Percentiles rank a stretch among this genome's conserved stretches.
Evolutionary conservation across 495 filamentous ascomycete species (phyloP).

Genomic region (Penicillium parvum): DNA sequence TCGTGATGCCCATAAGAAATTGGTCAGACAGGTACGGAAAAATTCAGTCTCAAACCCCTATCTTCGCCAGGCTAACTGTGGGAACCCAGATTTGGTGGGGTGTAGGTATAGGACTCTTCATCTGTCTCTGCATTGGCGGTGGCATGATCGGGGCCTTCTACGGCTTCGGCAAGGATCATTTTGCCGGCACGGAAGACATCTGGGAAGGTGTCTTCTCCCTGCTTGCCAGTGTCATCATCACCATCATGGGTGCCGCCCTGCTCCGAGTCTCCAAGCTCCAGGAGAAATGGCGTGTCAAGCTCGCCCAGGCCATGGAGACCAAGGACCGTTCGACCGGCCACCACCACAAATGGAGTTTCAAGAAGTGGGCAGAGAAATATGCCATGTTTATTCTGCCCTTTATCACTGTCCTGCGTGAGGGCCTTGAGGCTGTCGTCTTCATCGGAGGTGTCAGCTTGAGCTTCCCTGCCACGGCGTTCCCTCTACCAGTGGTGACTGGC

Average conservation of each 20-base stretch:
- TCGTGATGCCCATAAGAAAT: conserved; percentile 55
- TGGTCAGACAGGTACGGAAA: conserved; percentile 66
- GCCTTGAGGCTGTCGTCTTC: conserved; percentile 77
- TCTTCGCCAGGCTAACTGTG: too few relatives aligned
- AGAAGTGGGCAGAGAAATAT: conserved; percentile 68
- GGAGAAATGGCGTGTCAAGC: conserved; percentile 78
- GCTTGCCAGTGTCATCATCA: conserved; percentile 71
- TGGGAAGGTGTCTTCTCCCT: conserved; percentile 76
- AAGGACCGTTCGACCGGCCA: conserved; percentile 36
- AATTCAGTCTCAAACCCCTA: too few relatives aligned
- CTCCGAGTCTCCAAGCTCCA: conserved; percentile 80
- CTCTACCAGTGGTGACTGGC: conserved; percentile 66
- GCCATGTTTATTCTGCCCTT: conserved; percentile 80
- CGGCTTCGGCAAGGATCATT: conserved; percentile 59
- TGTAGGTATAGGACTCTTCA: conserved; percentile 54
- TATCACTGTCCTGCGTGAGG: conserved; percentile 78
- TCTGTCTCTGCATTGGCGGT: conserved; percentile 65
- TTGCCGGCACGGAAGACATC: conserved; percentile 61
- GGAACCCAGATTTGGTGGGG: too few relatives aligned
- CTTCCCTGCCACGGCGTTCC: conserved; percentile 68
- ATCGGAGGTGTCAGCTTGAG: conserved; percentile 74
- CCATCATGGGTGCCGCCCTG: conserved; percentile 70
- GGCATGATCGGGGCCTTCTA: conserved; percentile 82
- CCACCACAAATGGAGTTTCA: conserved; percentile 39
- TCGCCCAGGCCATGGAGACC: conserved; percentile 60